These are phyloP conservation scores for Echites panduratus DNA, from an alignment of 257 asterid species.

Conservation along the genomic window DNA sequence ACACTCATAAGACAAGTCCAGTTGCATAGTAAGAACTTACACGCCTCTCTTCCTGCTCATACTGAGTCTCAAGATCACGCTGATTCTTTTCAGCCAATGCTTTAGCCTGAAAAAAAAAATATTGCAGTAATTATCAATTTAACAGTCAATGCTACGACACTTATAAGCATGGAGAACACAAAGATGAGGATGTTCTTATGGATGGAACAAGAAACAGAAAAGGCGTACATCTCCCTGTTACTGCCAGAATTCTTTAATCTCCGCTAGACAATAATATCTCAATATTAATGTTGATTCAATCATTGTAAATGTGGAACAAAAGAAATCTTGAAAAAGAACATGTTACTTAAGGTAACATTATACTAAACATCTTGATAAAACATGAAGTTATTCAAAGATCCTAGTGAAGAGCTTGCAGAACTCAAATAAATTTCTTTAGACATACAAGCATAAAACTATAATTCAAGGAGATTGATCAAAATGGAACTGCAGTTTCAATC, in stretches of 20 bases:
- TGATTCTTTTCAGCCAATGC: constrained; percentile 85
- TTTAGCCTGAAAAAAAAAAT: constrained; percentile 54
- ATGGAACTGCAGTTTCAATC: too few relatives aligned
- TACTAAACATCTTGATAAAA: background rate
- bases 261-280: background rate
- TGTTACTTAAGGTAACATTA: background rate
- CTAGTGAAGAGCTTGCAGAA: too few relatives aligned
- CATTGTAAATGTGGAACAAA: background rate
- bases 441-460: too few relatives aligned
- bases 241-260: background rate
- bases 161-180: background rate
- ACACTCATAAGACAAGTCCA: background rate
- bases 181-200: background rate
- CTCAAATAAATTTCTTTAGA: too few relatives aligned
- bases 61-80: constrained; percentile 74
- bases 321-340: background rate
- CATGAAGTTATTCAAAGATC: background rate
- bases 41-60: constrained; percentile 77
- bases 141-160: background rate
- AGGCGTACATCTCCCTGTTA: too few relatives aligned
- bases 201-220: too few relatives aligned
- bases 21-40: constrained; percentile 41
- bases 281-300: background rate
- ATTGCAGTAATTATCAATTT: background rate
- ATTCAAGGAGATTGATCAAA: background rate